A percentile compares a stretch with the other conserved stretches of the same genome.
Evolutionary conservation across 2,329 filamentous ascomycete species (phyloP).

Genomic region (Beauveria caledonica): DNA sequence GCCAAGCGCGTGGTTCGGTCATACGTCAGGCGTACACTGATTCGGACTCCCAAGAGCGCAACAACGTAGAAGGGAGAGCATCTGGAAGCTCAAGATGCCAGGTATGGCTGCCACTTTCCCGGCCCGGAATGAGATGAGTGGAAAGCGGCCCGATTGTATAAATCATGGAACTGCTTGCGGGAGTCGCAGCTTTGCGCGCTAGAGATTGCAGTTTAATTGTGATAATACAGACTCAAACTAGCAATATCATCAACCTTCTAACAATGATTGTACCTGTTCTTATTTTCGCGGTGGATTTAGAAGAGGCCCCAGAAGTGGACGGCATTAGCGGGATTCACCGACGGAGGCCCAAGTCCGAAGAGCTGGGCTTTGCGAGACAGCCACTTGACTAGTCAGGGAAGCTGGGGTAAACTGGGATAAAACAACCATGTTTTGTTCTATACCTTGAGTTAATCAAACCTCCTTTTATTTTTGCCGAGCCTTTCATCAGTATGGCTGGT

Average conservation of each 20-base stretch:
- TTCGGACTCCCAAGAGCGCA: conserved; percentile 20
- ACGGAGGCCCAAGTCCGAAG: conserved; percentile 4
- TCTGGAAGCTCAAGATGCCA: background rate
- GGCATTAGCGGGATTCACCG: background rate
- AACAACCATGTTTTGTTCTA: background rate
- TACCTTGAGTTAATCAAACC: background rate
- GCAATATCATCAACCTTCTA: background rate
- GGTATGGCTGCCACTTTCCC: background rate
- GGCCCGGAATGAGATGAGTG: background rate
- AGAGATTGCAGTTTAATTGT: background rate
- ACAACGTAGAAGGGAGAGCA: background rate
- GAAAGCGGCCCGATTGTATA: background rate
- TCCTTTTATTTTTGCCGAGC: background rate
- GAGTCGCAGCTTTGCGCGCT: background rate
- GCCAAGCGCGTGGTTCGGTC: conserved; percentile 25
- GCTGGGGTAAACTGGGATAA: background rate
- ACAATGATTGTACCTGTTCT: background rate
- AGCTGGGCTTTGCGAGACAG: background rate
- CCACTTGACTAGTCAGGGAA: background rate
- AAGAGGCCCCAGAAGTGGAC: background rate
- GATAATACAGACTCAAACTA: conserved; percentile 1
- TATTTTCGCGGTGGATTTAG: background rate
- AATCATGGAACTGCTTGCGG: background rate
- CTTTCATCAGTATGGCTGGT: background rate
- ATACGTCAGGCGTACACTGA: conserved; percentile 25